These are phyloP conservation scores for Lactifluus volemus DNA, from an alignment of 768 basidiomycete genomes.

Conservation along the genomic window DNA sequence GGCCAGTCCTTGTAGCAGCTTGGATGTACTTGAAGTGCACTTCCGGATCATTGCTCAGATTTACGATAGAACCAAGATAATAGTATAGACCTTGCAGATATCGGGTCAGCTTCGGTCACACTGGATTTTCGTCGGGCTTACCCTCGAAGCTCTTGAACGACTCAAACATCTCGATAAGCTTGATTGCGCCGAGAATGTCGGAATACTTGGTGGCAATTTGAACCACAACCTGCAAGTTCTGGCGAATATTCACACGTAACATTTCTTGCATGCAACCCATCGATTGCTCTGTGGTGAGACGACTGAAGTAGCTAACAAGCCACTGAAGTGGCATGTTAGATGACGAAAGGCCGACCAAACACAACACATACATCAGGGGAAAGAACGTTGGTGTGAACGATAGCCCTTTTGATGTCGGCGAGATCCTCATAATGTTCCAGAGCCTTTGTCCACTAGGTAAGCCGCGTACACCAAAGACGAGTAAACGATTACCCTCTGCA, in stretches of 20 bases:
- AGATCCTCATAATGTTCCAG: slow-evolving; percentile 97
- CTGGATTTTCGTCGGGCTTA: slow-evolving; percentile 22
- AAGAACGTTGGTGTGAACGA: slow-evolving; percentile 84
- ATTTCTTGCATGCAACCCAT: slow-evolving; percentile 96
- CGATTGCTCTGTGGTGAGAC: slow-evolving; percentile 94
- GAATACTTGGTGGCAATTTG: slow-evolving; percentile 99
- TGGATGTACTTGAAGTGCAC: slow-evolving; percentile 99
- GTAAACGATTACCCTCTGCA: slow-evolving; percentile 66
- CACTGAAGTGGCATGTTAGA: slow-evolving; percentile 43
- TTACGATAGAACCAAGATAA: slow-evolving; percentile 96
- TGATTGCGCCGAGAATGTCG: slow-evolving; percentile 93
- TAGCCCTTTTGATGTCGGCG: slow-evolving; percentile 96
- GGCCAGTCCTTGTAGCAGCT: slow-evolving; percentile 94
- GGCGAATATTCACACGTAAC: slow-evolving; percentile 93
- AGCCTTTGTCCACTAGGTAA: slow-evolving; percentile 46
- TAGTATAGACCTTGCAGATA: slow-evolving; percentile 74
- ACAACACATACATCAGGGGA: slow-evolving; percentile 60
- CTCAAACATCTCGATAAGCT: slow-evolving; percentile 98
- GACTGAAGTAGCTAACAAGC: slow-evolving; percentile 96
- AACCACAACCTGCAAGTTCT: slow-evolving; percentile 93
- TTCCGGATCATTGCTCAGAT: slow-evolving; percentile 91
- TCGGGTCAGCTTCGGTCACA: not conserved
- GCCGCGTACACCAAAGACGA: not conserved
- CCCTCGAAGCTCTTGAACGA: slow-evolving; percentile 97
- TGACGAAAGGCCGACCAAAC: not conserved